Conservation (phyloP, 176 grass and related monocot genomes). For the Avena insularis region DNA sequence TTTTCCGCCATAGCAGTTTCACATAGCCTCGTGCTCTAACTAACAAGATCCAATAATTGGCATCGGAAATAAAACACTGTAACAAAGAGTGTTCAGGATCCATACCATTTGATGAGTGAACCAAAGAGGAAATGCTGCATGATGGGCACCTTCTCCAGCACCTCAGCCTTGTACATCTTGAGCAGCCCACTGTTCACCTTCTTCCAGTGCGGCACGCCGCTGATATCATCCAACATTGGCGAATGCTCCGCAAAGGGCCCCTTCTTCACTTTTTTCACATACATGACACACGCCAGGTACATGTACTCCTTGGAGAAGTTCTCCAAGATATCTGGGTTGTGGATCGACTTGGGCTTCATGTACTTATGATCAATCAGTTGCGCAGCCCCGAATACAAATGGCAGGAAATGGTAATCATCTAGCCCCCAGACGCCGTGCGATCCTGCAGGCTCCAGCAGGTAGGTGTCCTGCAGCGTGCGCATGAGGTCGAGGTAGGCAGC, state of each 20-base stretch:
- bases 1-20: not conserved
- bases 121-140: conserved; percentile 99
- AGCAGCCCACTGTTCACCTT: conserved; percentile 95
- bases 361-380: conserved; percentile 97
- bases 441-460: conserved; percentile 88
- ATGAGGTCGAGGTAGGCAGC: conserved; percentile 69
- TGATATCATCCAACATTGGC: conserved; percentile 95
- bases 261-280: conserved; percentile 95
- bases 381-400: conserved; percentile 83
- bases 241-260: conserved; percentile 93
- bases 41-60: conserved; percentile 21
- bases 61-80: not conserved
- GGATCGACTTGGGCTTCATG: conserved; percentile 97
- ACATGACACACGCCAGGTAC: conserved; percentile 74
- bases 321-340: conserved; percentile 92
- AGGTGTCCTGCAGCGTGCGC: conserved; percentile 79
- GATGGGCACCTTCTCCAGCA: conserved; percentile 94
- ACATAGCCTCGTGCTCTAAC: not conserved
- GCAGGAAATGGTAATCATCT: conserved; percentile 89
- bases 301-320: conserved; percentile 86
- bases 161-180: conserved; percentile 99
- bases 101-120: conserved; percentile 94
- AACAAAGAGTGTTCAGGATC: not conserved
- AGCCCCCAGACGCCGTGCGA: conserved; percentile 90
- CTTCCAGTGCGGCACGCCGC: conserved; percentile 70